Evolutionary conservation across 2,329 filamentous ascomycete species (phyloP).

Genomic region (Hysterium pulicare): DNA sequence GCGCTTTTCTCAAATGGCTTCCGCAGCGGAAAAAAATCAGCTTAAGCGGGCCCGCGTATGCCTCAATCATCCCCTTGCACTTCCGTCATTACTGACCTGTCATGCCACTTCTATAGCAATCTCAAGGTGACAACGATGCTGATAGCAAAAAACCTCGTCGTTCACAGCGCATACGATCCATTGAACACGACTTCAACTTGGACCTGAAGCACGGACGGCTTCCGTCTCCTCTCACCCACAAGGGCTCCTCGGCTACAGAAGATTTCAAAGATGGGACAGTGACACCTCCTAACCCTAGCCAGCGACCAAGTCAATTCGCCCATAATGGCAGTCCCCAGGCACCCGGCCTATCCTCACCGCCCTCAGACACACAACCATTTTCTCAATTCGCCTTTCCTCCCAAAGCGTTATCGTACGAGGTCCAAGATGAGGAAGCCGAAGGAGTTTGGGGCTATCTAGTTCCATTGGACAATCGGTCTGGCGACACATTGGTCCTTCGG

Average conservation of each 20-base stretch:
- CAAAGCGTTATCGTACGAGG: conserved; percentile 70
- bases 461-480: conserved; percentile 69
- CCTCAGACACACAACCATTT: conserved; percentile 72
- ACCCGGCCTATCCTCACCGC: conserved; percentile 58
- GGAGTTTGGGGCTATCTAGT: conserved; percentile 96
- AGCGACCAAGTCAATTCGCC: conserved; percentile 43
- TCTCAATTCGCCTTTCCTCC: conserved; percentile 78
- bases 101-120: conserved; percentile 52
- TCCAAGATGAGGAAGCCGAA: conserved; percentile 77
- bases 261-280: conserved; percentile 66
- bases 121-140: conserved; percentile 56
- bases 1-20: conserved; percentile 47
- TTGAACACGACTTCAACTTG: conserved; percentile 49
- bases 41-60: conserved; percentile 78
- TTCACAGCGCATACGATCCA: conserved; percentile 64
- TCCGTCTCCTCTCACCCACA: conserved; percentile 75
- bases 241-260: conserved; percentile 61
- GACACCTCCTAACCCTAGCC: conserved; percentile 59
- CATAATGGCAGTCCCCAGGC: conserved; percentile 18
- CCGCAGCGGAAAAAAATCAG: conserved; percentile 69
- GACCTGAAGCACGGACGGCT: conserved; percentile 59
- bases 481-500: conserved; percentile 69
- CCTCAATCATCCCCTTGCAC: conserved; percentile 21
- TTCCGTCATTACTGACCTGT: conserved; percentile 10
- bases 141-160: conserved; percentile 82